A percentile compares a stretch with the other conserved stretches of the same genome.
Conservation (phyloP, 2,329 filamentous ascomycete species). For the Fusarium aywerte region DNA sequence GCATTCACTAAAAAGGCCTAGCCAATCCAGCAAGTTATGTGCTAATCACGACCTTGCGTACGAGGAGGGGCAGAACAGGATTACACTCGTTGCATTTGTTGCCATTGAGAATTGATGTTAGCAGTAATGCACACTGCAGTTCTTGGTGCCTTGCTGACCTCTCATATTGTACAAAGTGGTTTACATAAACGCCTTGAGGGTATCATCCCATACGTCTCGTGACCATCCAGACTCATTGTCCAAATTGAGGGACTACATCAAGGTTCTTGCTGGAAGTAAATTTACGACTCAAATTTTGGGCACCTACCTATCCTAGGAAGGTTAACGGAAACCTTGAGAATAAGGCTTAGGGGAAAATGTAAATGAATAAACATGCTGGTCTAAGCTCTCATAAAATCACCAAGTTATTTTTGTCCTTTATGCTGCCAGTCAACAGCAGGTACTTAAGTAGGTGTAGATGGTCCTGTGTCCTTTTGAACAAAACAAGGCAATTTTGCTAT, state of each 20-base stretch:
- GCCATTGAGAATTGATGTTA: constrained; percentile 4
- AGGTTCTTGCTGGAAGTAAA: background rate
- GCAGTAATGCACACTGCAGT: constrained; percentile 8
- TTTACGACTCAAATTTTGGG: background rate
- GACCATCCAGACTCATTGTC: background rate
- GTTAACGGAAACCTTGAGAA: no score
- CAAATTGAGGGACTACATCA: background rate
- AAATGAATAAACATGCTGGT: background rate
- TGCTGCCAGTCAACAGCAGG: background rate
- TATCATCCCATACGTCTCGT: background rate
- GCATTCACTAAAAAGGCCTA: background rate
- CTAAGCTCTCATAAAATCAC: background rate
- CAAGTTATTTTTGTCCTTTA: background rate
- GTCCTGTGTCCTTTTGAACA: background rate
- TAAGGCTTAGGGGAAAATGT: background rate
- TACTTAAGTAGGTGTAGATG: no score
- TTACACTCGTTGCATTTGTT: constrained; percentile 27
- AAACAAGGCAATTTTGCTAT: constrained; percentile 5
- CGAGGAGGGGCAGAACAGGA: constrained; percentile 12
- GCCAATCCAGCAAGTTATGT: constrained; percentile 3
- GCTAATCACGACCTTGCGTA: constrained; percentile 9
- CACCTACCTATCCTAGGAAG: background rate
- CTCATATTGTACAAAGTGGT: background rate
- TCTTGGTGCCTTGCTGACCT: constrained; percentile 26
- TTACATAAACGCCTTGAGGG: background rate